A percentile compares a stretch with the other conserved stretches of the same genome.
These are phyloP conservation scores for Kentomonas sorsogonicus DNA, from an alignment of 208 protist genomes.

Conservation along the genomic window DNA sequence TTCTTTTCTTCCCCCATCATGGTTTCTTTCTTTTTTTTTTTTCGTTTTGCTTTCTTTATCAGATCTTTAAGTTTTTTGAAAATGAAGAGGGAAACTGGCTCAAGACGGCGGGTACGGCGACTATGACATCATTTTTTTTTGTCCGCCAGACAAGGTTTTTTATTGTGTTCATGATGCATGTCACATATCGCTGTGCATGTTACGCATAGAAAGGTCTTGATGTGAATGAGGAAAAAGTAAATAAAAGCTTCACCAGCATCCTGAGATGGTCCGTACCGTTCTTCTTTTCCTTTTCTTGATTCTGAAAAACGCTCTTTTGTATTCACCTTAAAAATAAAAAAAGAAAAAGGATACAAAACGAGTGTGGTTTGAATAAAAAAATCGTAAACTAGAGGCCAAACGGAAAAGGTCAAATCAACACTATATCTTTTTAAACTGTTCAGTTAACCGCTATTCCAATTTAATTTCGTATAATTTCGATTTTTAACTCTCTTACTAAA, in stretches of 20 bases:
- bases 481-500: constrained; percentile 6
- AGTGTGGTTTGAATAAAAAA: background rate
- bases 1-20: constrained; percentile 7
- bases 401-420: background rate
- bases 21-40: constrained; percentile 12
- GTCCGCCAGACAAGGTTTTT: no score
- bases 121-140: no score
- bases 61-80: constrained; percentile 7
- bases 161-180: no score
- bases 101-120: no score
- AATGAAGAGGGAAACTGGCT: constrained; percentile 4
- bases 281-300: no score
- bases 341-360: constrained; percentile 13
- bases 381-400: background rate
- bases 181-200: no score
- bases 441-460: no score
- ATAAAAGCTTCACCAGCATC: no score
- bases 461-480: constrained; percentile 9
- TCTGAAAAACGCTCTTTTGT: constrained; percentile 6
- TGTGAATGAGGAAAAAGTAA: no score
- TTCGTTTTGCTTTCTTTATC: constrained; percentile 7
- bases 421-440: constrained; percentile 19
- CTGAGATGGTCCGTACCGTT: no score
- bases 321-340: constrained; percentile 12
- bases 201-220: no score